Evolutionary conservation across 306 rosid genomes (phyloP).

Genomic region (Citrullus amarus): DNA sequence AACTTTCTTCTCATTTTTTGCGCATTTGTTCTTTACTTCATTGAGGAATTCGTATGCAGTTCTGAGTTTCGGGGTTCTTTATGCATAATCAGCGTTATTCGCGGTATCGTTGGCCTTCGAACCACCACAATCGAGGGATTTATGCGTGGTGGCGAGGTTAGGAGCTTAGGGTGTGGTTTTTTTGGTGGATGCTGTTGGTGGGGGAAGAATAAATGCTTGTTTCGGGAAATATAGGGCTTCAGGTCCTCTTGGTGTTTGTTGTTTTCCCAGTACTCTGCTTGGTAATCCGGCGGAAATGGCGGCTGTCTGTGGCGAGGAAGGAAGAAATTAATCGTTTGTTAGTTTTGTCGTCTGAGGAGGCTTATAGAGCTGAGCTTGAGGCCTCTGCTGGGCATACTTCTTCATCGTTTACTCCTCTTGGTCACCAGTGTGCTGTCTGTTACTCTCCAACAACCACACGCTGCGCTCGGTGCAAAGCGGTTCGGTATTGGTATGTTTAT

Average conservation of each 20-base stretch:
- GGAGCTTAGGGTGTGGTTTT: constrained; percentile 18
- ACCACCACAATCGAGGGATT: constrained; percentile 20
- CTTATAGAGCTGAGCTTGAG: constrained; percentile 67
- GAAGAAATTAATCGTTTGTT: constrained; percentile 77
- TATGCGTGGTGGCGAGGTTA: constrained; percentile 39
- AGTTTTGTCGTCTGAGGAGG: constrained; percentile 62
- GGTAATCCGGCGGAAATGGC: constrained; percentile 53
- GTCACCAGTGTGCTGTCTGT: constrained; percentile 62
- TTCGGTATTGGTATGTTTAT: constrained; percentile 67
- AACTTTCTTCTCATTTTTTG: neutral
- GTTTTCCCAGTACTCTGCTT: constrained; percentile 41
- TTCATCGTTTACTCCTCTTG: neutral
- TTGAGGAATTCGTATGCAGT: neutral
- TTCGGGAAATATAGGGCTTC: constrained; percentile 74
- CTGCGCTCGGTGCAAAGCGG: constrained; percentile 72
- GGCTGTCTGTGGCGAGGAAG: constrained; percentile 38
- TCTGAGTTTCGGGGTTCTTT: constrained; percentile 7
- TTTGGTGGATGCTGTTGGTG: constrained; percentile 39
- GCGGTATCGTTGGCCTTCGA: constrained; percentile 1
- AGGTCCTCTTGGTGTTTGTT: constrained; percentile 36
- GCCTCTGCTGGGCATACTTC: constrained; percentile 25
- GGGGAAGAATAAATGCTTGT: constrained; percentile 67
- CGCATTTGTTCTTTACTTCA: neutral
- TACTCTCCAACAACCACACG: constrained; percentile 61
- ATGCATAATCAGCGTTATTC: constrained; percentile 4